Base-by-base conservation (phyloP, 768 basidiomycete species). In the Leccinum pellstonianum region DNA sequence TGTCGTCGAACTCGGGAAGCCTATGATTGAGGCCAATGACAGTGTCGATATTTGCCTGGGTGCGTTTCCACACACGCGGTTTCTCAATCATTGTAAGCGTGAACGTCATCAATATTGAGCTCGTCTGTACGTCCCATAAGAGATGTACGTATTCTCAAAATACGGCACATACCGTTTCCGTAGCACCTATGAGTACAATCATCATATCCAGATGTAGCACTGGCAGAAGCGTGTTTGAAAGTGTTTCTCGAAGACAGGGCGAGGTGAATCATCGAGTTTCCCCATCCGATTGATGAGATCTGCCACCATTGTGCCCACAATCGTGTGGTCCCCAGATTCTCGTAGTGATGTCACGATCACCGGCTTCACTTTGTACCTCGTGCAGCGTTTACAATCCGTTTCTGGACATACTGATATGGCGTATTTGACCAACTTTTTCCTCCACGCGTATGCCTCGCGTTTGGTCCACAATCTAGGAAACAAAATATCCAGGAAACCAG, bases 401-500 rank as follows among this genome's bases (percentile, higher is more conserved):
- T 53, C 66, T 73, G 65, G 8, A 66, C 67, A 57, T 61, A 66
- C 3, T 66, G 65, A 56, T 68, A 73, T 3, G 75, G 71, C 31
- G 11, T 54, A 27, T 67, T 67, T 65, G 61, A 38, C 61, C 57
- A 43, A 41, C 25, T 4, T 47, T 4, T 35, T 47, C 23, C 52
- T 47, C 51, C 19, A 23, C 11, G 47, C 17, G 9, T 57, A 56
- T 10, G 15, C 27, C 1, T 59, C 66, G 35, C 66, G 67, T 64
- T 77, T 75, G 62, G 78, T 71, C 8, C 58, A 59, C 7, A 77
- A 75, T 3, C 77, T 75, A 8, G 80, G 79, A 52, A 77, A 61
- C 77, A 31, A 1, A 31, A 31, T 31, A 75, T 3, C 77, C 76
- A 8, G 80, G 79, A 52, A 77, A 61, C 77, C 79, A 80, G n/a